Evolutionary conservation across 2,329 filamentous ascomycete species (phyloP).

Genomic region (Colletotrichum tropicale): DNA sequence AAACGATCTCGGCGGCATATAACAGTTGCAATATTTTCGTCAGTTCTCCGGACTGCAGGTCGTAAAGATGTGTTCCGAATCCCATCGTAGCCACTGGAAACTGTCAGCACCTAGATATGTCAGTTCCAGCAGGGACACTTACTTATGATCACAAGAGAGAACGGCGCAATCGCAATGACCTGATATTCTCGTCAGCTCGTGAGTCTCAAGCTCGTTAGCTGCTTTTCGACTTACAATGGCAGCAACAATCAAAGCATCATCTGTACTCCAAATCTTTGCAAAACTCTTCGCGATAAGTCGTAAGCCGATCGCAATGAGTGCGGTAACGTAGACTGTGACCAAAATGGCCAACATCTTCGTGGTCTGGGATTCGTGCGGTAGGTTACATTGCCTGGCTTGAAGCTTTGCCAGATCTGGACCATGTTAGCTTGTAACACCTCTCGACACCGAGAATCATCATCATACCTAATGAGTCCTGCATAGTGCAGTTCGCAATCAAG

Average conservation of each 20-base stretch:
- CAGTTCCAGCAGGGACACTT: background rate
- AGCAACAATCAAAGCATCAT: slow-evolving; percentile 1
- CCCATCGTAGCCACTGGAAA: slow-evolving; percentile 1
- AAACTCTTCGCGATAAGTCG: slow-evolving; percentile 1
- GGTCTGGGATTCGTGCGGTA: slow-evolving; percentile 14
- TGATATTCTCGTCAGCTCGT: background rate
- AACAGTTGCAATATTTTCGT: slow-evolving; percentile 5
- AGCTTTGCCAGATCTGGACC: slow-evolving; percentile 12
- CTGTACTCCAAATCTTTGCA: slow-evolving; percentile 1
- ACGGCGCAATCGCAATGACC: slow-evolving; percentile 2
- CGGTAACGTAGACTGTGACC: background rate
- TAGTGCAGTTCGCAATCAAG: slow-evolving; percentile 17
- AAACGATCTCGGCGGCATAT: slow-evolving; percentile 30
- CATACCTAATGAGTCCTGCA: slow-evolving; percentile 20
- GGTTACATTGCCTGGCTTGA: slow-evolving; percentile 7
- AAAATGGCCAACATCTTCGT: background rate
- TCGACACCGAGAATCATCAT: background rate
- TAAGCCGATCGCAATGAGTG: background rate
- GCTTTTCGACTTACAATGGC: background rate
- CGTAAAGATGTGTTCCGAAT: slow-evolving; percentile 19
- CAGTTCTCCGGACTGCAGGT: slow-evolving; percentile 8
- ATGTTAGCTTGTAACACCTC: background rate
- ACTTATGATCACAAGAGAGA: slow-evolving; percentile 9
- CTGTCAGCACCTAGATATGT: background rate
- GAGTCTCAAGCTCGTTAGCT: background rate